These are phyloP conservation scores for Clavispora carvajalis DNA, from an alignment of 805 yeast genomes.

Conservation along the genomic window DNA sequence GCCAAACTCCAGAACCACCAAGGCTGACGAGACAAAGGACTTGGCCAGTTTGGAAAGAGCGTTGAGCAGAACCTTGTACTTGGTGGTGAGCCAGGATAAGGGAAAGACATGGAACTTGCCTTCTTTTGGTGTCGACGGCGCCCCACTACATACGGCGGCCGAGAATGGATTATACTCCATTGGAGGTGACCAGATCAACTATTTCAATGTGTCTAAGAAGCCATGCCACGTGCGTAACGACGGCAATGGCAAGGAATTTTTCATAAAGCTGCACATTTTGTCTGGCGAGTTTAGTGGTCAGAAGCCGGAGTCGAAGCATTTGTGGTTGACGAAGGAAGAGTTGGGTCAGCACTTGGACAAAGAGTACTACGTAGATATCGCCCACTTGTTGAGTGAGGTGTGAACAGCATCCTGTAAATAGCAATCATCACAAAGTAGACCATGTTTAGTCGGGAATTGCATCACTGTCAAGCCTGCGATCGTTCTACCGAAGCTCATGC, in stretches of 20 bases:
- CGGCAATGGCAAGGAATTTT: conserved; percentile 47
- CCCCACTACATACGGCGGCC: conserved; percentile 65
- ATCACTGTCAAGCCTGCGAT: too few relatives aligned
- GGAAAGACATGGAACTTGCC: conserved; percentile 71
- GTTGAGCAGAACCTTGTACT: conserved; percentile 73
- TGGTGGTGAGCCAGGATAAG: conserved; percentile 49
- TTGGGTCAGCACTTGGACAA: conserved; percentile 46
- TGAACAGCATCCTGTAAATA: conserved; percentile 14
- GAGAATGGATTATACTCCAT: conserved; percentile 63
- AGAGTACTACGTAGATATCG: conserved; percentile 53
- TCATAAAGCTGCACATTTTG: conserved; percentile 81
- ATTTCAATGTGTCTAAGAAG: conserved; percentile 86
- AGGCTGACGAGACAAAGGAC: conserved; percentile 68
- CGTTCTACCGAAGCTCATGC: too few relatives aligned
- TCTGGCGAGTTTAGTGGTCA: conserved; percentile 66
- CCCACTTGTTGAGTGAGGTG: conserved; percentile 41
- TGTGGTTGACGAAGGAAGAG: conserved; percentile 87
- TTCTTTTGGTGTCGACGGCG: conserved; percentile 44
- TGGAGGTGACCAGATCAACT: conserved; percentile 75
- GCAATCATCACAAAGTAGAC: not conserved
- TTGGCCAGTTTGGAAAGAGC: conserved; percentile 68
- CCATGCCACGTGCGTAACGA: conserved; percentile 57
- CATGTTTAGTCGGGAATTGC: not conserved
- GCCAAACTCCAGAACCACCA: conserved; percentile 67
- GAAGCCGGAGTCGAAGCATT: conserved; percentile 43